A percentile compares a stretch with the other conserved stretches of the same genome.
Evolutionary conservation across 2,329 filamentous ascomycete genomes (phyloP).

Genomic region (Paecilomyces fulvus): DNA sequence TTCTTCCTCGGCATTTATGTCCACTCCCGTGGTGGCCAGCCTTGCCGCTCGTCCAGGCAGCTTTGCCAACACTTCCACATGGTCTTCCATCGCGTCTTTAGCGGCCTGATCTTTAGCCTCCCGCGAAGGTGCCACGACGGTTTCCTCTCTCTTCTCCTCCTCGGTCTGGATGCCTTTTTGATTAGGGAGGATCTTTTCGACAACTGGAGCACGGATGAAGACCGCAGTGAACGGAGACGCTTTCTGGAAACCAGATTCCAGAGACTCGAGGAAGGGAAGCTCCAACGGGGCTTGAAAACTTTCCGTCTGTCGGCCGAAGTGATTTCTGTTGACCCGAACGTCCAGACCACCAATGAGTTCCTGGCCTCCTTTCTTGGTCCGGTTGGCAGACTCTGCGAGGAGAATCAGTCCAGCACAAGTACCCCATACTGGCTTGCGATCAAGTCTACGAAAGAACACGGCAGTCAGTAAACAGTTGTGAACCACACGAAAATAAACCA

Average conservation of each 20-base stretch:
- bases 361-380: constrained; percentile 83
- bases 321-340: constrained; percentile 85
- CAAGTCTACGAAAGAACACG: constrained; percentile 44
- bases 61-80: constrained; percentile 52
- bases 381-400: constrained; percentile 77
- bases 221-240: constrained; percentile 61
- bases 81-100: constrained; percentile 34
- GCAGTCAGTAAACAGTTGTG: constrained; percentile 7
- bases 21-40: constrained; percentile 37
- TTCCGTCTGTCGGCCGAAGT: constrained; percentile 89
- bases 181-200: constrained; percentile 65
- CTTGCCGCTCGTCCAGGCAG: constrained; percentile 45
- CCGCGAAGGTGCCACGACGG: constrained; percentile 50
- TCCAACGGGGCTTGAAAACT: constrained; percentile 73
- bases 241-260: constrained; percentile 16
- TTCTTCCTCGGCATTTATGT: constrained; percentile 32
- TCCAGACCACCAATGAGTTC: constrained; percentile 87
- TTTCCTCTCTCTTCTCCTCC: constrained; percentile 41
- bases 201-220: constrained; percentile 90
- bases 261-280: constrained; percentile 56
- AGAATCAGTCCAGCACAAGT: constrained; percentile 93
- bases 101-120: constrained; percentile 38
- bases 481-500: background rate
- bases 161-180: constrained; percentile 42
- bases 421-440: constrained; percentile 81